These are phyloP conservation scores for Apocynum venetum DNA, from an alignment of 257 asterid genomes.

Conservation along the genomic window DNA sequence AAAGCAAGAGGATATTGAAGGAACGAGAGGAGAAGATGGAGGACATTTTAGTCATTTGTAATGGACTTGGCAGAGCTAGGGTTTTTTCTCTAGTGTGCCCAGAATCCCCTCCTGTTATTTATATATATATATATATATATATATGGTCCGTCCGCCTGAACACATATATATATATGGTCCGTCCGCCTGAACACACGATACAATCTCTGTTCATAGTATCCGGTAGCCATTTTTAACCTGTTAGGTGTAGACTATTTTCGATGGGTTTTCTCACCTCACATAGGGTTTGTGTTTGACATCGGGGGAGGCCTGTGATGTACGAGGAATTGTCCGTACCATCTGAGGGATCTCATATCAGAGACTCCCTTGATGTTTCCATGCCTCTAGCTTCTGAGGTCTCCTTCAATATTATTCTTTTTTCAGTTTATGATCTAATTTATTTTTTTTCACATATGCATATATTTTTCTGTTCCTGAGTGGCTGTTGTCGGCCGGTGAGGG, in stretches of 20 bases:
- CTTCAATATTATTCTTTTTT: background rate
- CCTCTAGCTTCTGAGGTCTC: constrained; percentile 43
- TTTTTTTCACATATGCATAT: background rate
- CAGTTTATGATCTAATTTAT: background rate
- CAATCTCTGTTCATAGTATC: background rate
- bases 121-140: no score
- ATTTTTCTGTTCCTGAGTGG: background rate
- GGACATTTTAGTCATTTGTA: constrained; percentile 13
- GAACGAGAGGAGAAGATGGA: background rate
- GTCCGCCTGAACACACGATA: background rate
- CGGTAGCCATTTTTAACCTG: background rate
- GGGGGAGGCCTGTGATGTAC: constrained; percentile 47
- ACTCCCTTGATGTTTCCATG: constrained; percentile 30
- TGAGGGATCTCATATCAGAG: constrained; percentile 26
- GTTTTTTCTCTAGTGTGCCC: background rate
- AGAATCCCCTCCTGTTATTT: no score
- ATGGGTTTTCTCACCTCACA: background rate
- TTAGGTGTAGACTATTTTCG: no score
- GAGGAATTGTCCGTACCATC: constrained; percentile 80
- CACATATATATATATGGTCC: background rate
- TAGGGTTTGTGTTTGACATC: background rate
- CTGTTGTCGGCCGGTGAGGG: background rate
- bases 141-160: no score
- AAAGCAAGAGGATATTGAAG: background rate
- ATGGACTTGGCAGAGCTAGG: constrained; percentile 2